Evolutionary conservation across 75 land plant species (phyloP).

Genomic region (Sequoiadendron giganteum): DNA sequence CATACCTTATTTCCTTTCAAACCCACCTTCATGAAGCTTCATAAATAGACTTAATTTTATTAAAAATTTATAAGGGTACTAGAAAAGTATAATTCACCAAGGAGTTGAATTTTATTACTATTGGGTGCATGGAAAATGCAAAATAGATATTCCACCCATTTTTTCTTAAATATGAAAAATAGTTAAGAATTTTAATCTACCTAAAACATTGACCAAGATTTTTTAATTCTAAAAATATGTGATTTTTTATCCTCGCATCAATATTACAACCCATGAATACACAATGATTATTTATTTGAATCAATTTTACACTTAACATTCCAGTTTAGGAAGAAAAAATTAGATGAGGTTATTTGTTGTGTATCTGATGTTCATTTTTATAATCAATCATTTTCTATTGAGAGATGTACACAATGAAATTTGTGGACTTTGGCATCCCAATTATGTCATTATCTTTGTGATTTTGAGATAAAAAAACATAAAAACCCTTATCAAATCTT

Average conservation of each 20-base stretch:
- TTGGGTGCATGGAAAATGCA: too few species aligned
- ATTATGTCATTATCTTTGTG: not conserved
- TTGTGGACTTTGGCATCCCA: not conserved
- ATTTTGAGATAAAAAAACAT: not conserved
- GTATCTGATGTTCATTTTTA: not conserved
- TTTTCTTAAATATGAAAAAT: not conserved
- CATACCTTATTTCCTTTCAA: too few species aligned
- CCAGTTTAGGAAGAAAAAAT: not conserved
- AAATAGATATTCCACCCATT: not conserved
- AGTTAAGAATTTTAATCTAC: not conserved
- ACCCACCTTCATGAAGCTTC: too few species aligned
- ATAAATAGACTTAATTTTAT: too few species aligned
- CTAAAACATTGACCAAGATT: not conserved
- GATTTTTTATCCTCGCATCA: not conserved
- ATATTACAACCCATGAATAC: not conserved
- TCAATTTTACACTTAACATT: not conserved
- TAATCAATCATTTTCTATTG: not conserved
- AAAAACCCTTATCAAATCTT: not conserved
- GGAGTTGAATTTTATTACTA: too few species aligned
- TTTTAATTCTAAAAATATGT: not conserved
- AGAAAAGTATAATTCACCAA: too few species aligned
- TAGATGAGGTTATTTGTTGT: not conserved
- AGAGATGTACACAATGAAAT: not conserved
- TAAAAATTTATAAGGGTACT: too few species aligned
- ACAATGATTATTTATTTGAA: not conserved